These are phyloP conservation scores for Suillus weaverae DNA, from an alignment of 768 basidiomycete species.

Conservation along the genomic window DNA sequence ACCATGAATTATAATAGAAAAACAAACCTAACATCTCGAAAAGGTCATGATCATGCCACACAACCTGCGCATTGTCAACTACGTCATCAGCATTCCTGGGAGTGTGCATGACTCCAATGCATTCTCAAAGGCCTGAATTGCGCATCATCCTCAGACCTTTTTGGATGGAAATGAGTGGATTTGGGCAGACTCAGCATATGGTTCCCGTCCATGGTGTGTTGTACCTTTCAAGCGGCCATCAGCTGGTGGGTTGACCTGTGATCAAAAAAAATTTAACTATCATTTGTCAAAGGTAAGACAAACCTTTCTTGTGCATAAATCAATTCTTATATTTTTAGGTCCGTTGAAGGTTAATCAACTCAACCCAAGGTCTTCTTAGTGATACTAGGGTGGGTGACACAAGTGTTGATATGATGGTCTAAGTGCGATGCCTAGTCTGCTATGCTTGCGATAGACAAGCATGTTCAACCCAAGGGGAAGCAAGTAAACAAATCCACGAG, in stretches of 20 bases:
- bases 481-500: too few relatives aligned
- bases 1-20: neutral
- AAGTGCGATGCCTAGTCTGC: too few relatives aligned
- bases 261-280: conserved; percentile 25
- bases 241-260: conserved; percentile 11
- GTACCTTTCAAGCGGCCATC: conserved; percentile 26
- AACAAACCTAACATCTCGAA: neutral
- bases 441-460: too few relatives aligned
- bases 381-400: too few relatives aligned
- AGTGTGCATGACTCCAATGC: conserved; percentile 15
- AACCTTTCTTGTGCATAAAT: neutral
- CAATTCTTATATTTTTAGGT: conserved; percentile 7
- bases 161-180: conserved; percentile 15
- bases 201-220: conserved; percentile 22
- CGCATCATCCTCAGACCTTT: neutral
- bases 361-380: too few relatives aligned
- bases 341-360: too few relatives aligned
- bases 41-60: conserved; percentile 15
- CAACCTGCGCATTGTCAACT: conserved; percentile 16
- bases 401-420: too few relatives aligned
- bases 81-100: conserved; percentile 15
- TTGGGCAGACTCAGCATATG: conserved; percentile 22
- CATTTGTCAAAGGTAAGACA: conserved; percentile 21
- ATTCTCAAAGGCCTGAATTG: conserved; percentile 3
- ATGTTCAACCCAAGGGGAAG: too few relatives aligned